phyloP scores from a whole-genome alignment of 2,329 filamentous ascomycete species.

The Pseudocercospora cruenta region DNA sequence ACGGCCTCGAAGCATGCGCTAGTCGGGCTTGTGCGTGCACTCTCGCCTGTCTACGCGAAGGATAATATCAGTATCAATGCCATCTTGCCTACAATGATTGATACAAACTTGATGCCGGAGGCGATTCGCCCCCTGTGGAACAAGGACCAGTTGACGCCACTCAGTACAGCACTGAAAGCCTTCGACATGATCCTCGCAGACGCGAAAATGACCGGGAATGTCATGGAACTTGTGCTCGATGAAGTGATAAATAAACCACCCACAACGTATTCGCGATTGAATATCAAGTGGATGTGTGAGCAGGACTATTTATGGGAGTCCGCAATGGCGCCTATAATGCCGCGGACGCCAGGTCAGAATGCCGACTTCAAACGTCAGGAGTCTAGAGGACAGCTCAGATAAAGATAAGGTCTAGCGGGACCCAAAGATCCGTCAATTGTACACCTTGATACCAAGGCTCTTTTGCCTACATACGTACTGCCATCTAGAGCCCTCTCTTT shows the following conservation, averaged over 20 bases:
- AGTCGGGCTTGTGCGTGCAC: constrained; percentile 39
- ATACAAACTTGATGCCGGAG: constrained; percentile 39
- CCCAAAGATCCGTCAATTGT: not conserved
- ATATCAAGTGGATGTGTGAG: constrained; percentile 44
- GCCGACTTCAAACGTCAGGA: constrained; percentile 1
- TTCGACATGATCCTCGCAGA: constrained; percentile 41
- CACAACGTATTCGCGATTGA: constrained; percentile 45
- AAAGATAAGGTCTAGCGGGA: not conserved
- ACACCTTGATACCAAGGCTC: not conserved
- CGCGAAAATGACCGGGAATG: constrained; percentile 43
- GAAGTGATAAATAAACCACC: constrained; percentile 46
- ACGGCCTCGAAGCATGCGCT: constrained; percentile 31
- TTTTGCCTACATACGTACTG: not conserved
- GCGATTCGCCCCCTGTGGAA: constrained; percentile 37
- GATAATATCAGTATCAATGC: constrained; percentile 44
- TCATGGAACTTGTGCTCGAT: constrained; percentile 47
- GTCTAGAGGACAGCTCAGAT: not conserved
- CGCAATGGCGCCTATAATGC: constrained; percentile 27
- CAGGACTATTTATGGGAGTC: constrained; percentile 42
- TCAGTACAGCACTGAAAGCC: constrained; percentile 41
- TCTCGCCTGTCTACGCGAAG: constrained; percentile 33
- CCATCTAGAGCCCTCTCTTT: not conserved
- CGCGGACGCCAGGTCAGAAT: constrained; percentile 25
- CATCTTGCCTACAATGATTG: constrained; percentile 42
- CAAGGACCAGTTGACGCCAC: constrained; percentile 41